A percentile compares a stretch with the other conserved stretches of the same genome.
These are phyloP conservation scores for Platanus orientalis DNA, from an alignment of 164 flowering plant genomes.

Conservation along the genomic window DNA sequence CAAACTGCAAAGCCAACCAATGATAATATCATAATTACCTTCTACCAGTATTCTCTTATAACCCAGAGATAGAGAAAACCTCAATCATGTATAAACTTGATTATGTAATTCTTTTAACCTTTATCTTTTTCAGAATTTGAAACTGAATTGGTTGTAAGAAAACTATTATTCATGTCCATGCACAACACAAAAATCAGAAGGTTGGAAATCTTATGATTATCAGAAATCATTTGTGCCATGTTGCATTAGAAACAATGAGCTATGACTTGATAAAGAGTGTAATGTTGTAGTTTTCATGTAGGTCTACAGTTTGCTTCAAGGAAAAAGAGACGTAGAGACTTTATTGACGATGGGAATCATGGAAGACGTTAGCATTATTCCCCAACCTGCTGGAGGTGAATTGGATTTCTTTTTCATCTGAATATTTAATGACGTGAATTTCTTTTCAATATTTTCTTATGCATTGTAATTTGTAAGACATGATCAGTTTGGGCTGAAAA, in stretches of 20 bases:
- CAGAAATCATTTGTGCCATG: not conserved
- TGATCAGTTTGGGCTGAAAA: not conserved
- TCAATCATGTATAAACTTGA: no score
- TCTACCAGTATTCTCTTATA: no score
- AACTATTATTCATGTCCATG: no score
- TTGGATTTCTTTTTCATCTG: not conserved
- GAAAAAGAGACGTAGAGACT: constrained; percentile 92
- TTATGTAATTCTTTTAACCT: no score
- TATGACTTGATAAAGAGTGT: not conserved
- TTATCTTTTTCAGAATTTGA: no score
- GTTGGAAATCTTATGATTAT: not conserved
- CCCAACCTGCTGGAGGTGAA: constrained; percentile 94
- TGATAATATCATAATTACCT: no score
- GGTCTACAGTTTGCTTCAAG: constrained; percentile 97
- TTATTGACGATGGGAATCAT: constrained; percentile 91
- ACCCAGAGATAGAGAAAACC: no score
- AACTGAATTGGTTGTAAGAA: no score
- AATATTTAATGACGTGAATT: not conserved
- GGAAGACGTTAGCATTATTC: constrained; percentile 97
- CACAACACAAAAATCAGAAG: no score
- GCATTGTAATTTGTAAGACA: not conserved
- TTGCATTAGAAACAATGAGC: not conserved
- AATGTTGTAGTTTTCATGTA: constrained; percentile 19
- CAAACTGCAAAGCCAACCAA: no score
- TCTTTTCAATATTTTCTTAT: not conserved